A percentile compares a stretch with the other conserved stretches of the same genome.
Conservation (phyloP, 495 filamentous ascomycete species). For the Penicillium verhagenii region DNA sequence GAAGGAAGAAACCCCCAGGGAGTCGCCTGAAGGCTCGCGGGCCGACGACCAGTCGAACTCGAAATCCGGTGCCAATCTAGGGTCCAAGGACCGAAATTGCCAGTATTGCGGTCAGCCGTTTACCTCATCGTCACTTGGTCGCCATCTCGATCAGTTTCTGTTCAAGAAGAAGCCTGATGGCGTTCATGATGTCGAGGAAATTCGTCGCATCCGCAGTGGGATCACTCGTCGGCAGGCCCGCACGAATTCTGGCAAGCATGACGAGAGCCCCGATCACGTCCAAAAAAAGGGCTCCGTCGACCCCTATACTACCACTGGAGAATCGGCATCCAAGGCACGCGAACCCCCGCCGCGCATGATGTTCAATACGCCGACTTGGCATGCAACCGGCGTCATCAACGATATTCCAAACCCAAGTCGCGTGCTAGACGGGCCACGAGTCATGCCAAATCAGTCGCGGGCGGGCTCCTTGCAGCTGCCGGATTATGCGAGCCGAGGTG, state of each 20-base stretch:
- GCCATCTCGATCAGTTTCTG: constrained; percentile 88
- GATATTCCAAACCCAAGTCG: constrained; percentile 56
- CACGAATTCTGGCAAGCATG: constrained; percentile 56
- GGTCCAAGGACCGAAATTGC: constrained; percentile 76
- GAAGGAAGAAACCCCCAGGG: constrained; percentile 24
- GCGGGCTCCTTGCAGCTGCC: constrained; percentile 51
- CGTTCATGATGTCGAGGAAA: constrained; percentile 83
- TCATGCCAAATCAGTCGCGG: constrained; percentile 41
- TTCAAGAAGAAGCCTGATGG: constrained; percentile 88
- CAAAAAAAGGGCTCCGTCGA: constrained; percentile 33
- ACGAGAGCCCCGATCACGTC: constrained; percentile 40
- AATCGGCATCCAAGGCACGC: constrained; percentile 29
- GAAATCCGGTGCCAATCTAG: constrained; percentile 35
- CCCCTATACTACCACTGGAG: constrained; percentile 14
- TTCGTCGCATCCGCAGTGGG: constrained; percentile 71
- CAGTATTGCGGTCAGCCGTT: constrained; percentile 83
- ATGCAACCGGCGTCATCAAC: constrained; percentile 79
- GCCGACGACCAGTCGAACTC: constrained; percentile 39
- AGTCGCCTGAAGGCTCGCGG: constrained; percentile 52
- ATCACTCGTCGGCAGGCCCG: constrained; percentile 81
- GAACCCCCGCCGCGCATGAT: constrained; percentile 49
- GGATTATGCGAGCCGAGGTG: constrained; percentile 57
- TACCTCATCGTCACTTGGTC: constrained; percentile 88
- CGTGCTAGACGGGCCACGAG: constrained; percentile 35
- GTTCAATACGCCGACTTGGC: constrained; percentile 68